Evolutionary conservation across 2,329 filamentous ascomycete species (phyloP).

Genomic region (Pestalotiopsis sp.): DNA sequence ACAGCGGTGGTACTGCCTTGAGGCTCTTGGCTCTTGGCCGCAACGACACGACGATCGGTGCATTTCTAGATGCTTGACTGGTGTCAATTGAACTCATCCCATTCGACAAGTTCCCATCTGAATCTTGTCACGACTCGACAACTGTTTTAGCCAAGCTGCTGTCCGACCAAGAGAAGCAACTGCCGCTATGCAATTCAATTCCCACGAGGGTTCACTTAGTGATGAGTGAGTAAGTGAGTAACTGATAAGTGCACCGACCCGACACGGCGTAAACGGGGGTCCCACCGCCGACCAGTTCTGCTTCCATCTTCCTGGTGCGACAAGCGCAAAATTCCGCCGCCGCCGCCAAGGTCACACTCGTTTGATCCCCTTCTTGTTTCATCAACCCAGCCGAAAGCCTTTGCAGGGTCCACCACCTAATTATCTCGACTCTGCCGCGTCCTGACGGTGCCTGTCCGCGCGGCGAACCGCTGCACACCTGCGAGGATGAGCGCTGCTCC

Average conservation of each 20-base stretch:
- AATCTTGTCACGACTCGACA: neutral
- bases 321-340: slow-evolving; percentile 12
- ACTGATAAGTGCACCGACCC: neutral
- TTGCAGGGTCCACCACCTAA: slow-evolving; percentile 12
- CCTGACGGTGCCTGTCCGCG: neutral
- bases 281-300: neutral
- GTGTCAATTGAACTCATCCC: neutral
- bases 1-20: slow-evolving; percentile 13
- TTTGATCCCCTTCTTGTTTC: slow-evolving; percentile 23
- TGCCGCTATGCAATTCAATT: neutral
- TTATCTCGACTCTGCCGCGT: slow-evolving; percentile 9
- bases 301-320: slow-evolving; percentile 6
- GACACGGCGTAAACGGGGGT: neutral
- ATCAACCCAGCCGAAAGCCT: slow-evolving; percentile 17
- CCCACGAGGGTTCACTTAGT: neutral
- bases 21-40: slow-evolving; percentile 15
- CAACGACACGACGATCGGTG: slow-evolving; percentile 4
- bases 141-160: slow-evolving; percentile 16
- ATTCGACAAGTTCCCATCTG: neutral
- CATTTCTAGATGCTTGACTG: neutral
- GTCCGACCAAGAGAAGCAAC: neutral
- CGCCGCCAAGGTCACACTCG: slow-evolving; percentile 19
- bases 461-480: neutral
- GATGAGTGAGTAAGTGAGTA: neutral
- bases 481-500: neutral